Percentiles rank a stretch among this genome's conserved stretches.
Conservation (phyloP, 2,329 filamentous ascomycete genomes). For the Pestalotiopsis sp. region DNA sequence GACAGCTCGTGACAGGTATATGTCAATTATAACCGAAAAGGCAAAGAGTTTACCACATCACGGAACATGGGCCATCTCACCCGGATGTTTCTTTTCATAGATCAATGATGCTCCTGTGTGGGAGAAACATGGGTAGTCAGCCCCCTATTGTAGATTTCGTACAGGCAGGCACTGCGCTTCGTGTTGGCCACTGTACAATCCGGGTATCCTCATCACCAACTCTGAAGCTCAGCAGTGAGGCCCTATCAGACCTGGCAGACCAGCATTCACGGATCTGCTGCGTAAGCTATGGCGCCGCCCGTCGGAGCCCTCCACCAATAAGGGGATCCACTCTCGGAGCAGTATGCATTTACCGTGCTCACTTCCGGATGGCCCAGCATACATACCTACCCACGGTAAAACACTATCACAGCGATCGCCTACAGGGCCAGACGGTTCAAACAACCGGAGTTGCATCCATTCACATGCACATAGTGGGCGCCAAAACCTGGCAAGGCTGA, state of each 20-base stretch:
- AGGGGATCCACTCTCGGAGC: neutral
- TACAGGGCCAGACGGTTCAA: neutral
- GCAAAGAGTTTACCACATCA: neutral
- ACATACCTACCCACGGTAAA: neutral
- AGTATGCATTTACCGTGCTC: slow-evolving; percentile 2
- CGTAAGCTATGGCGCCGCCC: slow-evolving; percentile 8
- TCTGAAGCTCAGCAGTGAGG: neutral
- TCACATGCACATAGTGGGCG: neutral
- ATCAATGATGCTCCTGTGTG: neutral
- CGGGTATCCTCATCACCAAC: neutral
- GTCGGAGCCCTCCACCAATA: slow-evolving; percentile 14
- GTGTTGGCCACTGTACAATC: slow-evolving; percentile 5
- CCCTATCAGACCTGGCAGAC: slow-evolving; percentile 2
- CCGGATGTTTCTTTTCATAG: neutral
- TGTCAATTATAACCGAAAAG: slow-evolving; percentile 5
- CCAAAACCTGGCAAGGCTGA: neutral
- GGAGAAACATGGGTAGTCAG: neutral
- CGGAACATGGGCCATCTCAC: neutral
- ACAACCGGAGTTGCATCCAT: neutral
- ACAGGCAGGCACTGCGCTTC: slow-evolving; percentile 4
- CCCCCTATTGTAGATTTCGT: neutral
- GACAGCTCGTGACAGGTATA: slow-evolving; percentile 6
- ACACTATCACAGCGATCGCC: neutral
- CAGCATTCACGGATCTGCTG: slow-evolving; percentile 11
- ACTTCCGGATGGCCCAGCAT: neutral